Conservation (phyloP, 2,329 filamentous ascomycete genomes). For the Fusarium metavorans region DNA sequence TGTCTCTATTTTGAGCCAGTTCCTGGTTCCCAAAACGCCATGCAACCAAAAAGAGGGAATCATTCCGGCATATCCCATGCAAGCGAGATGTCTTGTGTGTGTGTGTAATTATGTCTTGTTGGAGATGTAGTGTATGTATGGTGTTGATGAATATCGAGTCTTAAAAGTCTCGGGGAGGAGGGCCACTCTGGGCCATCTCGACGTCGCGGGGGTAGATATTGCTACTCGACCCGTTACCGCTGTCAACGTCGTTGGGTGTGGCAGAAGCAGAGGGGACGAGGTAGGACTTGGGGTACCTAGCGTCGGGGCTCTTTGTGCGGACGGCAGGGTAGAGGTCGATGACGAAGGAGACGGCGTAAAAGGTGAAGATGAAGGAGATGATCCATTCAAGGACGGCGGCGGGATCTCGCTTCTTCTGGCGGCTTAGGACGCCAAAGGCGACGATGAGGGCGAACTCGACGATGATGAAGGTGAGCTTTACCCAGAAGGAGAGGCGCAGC, state of each 20-base stretch:
- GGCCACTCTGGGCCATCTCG: constrained; percentile 31
- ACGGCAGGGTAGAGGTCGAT: constrained; percentile 88
- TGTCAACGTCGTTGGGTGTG: constrained; percentile 13
- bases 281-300: constrained; percentile 47
- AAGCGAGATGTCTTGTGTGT: constrained; percentile 3
- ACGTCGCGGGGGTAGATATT: constrained; percentile 22
- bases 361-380: constrained; percentile 86
- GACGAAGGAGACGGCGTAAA: constrained; percentile 88
- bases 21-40: constrained; percentile 25
- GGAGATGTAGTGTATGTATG: neutral
- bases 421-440: constrained; percentile 74
- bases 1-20: neutral
- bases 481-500: constrained; percentile 83
- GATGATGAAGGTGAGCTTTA: constrained; percentile 88
- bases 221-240: constrained; percentile 25
- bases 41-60: constrained; percentile 31
- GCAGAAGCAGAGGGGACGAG: constrained; percentile 30
- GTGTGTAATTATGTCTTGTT: neutral
- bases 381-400: constrained; percentile 85
- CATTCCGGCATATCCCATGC: constrained; percentile 28
- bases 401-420: constrained; percentile 65
- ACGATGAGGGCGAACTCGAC: constrained; percentile 80
- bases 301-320: constrained; percentile 60
- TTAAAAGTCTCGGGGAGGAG: constrained; percentile 29
- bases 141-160: neutral